Base-by-base conservation (phyloP, 2,329 filamentous ascomycete species). In the Bipolaris victoriae region DNA sequence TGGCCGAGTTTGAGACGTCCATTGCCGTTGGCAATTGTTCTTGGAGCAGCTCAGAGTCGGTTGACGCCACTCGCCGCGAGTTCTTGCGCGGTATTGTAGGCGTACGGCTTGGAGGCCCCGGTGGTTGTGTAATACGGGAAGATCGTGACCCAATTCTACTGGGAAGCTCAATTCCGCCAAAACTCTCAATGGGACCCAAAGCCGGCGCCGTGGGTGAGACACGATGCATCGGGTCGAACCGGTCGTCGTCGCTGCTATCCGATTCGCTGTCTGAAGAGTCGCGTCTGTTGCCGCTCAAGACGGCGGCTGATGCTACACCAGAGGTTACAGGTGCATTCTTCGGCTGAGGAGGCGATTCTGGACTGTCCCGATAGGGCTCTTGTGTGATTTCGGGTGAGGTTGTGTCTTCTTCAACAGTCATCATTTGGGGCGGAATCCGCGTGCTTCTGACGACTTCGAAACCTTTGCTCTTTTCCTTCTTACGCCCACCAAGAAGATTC, bases 361-460 rank as follows among this genome's bases (percentile, higher is more conserved):
- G 82, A 16, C 82, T 80, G 60, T 86, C 84, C n/a, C 75, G 76
- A 62, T 86, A 91, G 0, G 87, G 75, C 49, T 77, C 75, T 24
- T 74, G 69, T 11, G 57, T 53, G 11, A 67, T 58, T 15, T 62
- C 62, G 13, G 70, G 69, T 11, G 71, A 66, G 29, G 74, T 84
- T 49, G 90, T 90, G 56, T 89, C 86, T 56, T 86, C 83, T 29
- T 85, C 82, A 9, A 83, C 78, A 26, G 83, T 84, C 81, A 92
- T 90, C 56, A 88, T 88, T 6, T 90, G 89, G 2, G 76, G 78
- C 9, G 92, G 92, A 80, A 95, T 92, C 53, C 93, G 86, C 7
- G 92, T 86, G 73, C 93, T 97, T 69, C 95, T 83, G 15, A 99
- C 94, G 5, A 99, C 95, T 75, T 98, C 95, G 66, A 99, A 99